Conservation (phyloP, 2,329 filamentous ascomycete genomes). For the Pestalotiopsis sp. region DNA sequence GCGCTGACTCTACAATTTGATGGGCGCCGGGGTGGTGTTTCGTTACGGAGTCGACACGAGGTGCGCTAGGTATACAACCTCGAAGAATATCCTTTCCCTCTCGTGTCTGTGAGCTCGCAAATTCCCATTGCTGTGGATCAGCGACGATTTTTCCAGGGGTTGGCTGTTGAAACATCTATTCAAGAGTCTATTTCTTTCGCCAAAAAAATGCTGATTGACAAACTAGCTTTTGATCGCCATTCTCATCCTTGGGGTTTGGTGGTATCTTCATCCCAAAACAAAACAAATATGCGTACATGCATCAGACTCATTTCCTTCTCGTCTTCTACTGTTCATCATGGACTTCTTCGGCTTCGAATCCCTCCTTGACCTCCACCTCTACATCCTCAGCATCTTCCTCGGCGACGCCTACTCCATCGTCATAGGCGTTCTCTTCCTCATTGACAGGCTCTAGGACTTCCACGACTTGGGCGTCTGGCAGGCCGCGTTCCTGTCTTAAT, state of each 20-base stretch:
- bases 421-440: slow-evolving; percentile 26
- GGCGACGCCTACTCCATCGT: background rate
- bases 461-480: slow-evolving; percentile 24
- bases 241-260: background rate
- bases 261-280: slow-evolving; percentile 5
- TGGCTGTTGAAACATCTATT: background rate
- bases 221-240: slow-evolving; percentile 6
- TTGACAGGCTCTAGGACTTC: slow-evolving; percentile 28
- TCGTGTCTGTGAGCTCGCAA: too few relatives aligned
- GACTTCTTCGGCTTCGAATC: slow-evolving; percentile 11
- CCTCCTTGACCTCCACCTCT: slow-evolving; percentile 3
- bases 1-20: background rate
- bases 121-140: too few relatives aligned
- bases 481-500: slow-evolving; percentile 42
- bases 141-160: too few relatives aligned
- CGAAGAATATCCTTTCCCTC: too few relatives aligned
- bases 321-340: background rate
- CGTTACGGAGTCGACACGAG: too few relatives aligned
- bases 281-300: background rate
- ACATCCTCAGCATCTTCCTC: slow-evolving; percentile 12
- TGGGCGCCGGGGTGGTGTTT: too few relatives aligned
- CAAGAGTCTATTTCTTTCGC: background rate
- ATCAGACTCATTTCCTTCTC: background rate
- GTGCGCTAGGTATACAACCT: too few relatives aligned
- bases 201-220: background rate